These are phyloP conservation scores for Pseudogymnoascus sp. DNA, from an alignment of 2,329 filamentous ascomycete species.

Conservation along the genomic window DNA sequence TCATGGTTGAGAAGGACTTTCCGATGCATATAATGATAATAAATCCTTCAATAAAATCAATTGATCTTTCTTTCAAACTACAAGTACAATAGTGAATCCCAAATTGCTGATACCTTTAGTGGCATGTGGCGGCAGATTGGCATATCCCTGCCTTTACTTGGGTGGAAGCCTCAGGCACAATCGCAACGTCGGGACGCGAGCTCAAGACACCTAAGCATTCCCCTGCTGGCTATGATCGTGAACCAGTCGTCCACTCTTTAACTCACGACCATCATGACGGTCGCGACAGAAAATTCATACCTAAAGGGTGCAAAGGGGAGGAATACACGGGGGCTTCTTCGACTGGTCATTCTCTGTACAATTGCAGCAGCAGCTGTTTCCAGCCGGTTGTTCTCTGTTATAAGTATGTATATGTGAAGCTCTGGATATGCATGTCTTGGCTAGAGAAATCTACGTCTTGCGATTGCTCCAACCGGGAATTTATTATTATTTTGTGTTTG, in stretches of 20 bases:
- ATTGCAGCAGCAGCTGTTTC: conserved; percentile 89
- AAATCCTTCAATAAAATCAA: neutral
- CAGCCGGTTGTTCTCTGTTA: conserved; percentile 95
- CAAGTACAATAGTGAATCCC: neutral
- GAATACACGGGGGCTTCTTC: conserved; percentile 76
- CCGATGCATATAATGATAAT: neutral
- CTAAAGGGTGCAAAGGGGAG: conserved; percentile 71
- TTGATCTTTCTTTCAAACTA: neutral
- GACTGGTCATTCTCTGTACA: conserved; percentile 80
- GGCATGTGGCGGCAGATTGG: neutral
- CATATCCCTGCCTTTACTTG: conserved; percentile 21
- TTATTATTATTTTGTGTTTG: neutral
- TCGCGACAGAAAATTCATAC: conserved; percentile 37
- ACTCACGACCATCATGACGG: conserved; percentile 32
- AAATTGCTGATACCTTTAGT: neutral
- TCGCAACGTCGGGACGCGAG: neutral
- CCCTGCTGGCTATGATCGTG: conserved; percentile 12
- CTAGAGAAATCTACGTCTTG: conserved; percentile 6
- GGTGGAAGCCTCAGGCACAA: conserved; percentile 19
- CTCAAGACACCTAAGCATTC: conserved; percentile 29
- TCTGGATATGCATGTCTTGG: conserved; percentile 7
- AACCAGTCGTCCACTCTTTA: conserved; percentile 4
- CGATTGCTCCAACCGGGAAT: neutral
- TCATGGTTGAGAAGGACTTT: neutral
- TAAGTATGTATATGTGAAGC: conserved; percentile 57